Evolutionary conservation across 768 basidiomycete species (phyloP).

Genomic region (Cystofilobasidium capitatum): DNA sequence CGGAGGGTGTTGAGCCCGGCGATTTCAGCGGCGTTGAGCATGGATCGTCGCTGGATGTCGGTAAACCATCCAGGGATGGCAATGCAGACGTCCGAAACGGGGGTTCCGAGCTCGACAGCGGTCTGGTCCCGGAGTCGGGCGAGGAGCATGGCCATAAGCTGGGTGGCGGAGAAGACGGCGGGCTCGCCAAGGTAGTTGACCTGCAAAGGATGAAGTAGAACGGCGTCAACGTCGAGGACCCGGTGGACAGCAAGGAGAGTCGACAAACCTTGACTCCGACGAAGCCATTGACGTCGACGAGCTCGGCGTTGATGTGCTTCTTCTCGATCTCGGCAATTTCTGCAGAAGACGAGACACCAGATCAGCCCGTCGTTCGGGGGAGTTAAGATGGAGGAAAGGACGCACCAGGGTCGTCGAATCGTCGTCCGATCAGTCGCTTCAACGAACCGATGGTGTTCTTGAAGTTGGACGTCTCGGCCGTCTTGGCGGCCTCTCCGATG

Average conservation of each 20-base stretch:
- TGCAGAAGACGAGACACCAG: neutral
- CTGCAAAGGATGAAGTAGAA: conserved; percentile 41
- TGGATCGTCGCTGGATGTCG: conserved; percentile 79
- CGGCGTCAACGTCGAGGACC: neutral
- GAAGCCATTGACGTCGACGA: conserved; percentile 73
- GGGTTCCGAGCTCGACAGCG: conserved; percentile 68
- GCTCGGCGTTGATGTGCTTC: conserved; percentile 76
- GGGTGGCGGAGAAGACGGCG: conserved; percentile 70
- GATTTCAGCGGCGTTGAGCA: conserved; percentile 80
- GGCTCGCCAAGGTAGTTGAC: conserved; percentile 80
- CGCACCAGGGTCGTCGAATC: conserved; percentile 35
- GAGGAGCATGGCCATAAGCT: conserved; percentile 83
- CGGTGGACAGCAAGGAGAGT: neutral
- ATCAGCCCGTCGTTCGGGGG: no score
- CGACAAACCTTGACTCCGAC: conserved; percentile 72
- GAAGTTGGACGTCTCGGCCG: conserved; percentile 95
- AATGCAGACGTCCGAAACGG: conserved; percentile 85
- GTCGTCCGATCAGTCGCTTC: conserved; percentile 80
- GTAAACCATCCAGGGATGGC: conserved; percentile 96
- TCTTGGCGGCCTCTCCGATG: conserved; percentile 93
- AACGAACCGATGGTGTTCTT: conserved; percentile 90
- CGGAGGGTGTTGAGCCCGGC: conserved; percentile 84
- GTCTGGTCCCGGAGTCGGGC: conserved; percentile 84
- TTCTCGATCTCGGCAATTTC: conserved; percentile 64
- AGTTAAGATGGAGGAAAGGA: neutral